Percentiles rank a stretch among this genome's conserved stretches.
These are phyloP conservation scores for Schizophyllum commune DNA, from an alignment of 1,284 basidiomycete genomes.

Conservation along the genomic window DNA sequence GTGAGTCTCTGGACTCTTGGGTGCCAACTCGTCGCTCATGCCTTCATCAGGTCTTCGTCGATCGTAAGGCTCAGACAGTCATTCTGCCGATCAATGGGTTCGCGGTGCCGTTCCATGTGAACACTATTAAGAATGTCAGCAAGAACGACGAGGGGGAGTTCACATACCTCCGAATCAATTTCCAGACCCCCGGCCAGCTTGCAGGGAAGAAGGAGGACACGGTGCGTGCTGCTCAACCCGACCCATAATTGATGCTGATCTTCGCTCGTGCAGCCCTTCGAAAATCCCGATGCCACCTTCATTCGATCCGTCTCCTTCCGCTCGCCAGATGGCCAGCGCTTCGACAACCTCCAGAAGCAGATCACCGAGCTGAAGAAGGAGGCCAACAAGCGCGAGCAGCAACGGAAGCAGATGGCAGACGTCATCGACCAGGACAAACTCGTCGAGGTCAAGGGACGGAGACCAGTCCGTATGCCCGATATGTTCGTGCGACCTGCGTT, in stretches of 20 bases:
- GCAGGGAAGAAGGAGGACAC: slow-evolving; percentile 99
- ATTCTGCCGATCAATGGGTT: slow-evolving; percentile 93
- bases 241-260: not conserved
- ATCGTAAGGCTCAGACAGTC: slow-evolving; percentile 85
- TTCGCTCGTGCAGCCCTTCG: slow-evolving; percentile 66
- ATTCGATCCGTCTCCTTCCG: slow-evolving; percentile 94
- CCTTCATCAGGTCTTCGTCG: slow-evolving; percentile 72
- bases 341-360: slow-evolving; percentile 84
- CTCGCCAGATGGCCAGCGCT: slow-evolving; percentile 83
- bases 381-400: slow-evolving; percentile 94
- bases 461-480: slow-evolving; percentile 81
- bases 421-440: slow-evolving; percentile 93
- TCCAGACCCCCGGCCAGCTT: slow-evolving; percentile 96
- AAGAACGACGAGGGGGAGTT: slow-evolving; percentile 97
- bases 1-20: slow-evolving; percentile 35
- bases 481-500: slow-evolving; percentile 92
- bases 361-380: slow-evolving; percentile 96
- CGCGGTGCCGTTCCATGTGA: slow-evolving; percentile 97
- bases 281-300: slow-evolving; percentile 95
- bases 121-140: slow-evolving; percentile 96
- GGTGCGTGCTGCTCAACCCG: slow-evolving; percentile 28
- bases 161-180: slow-evolving; percentile 94
- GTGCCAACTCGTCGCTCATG: slow-evolving; percentile 1
- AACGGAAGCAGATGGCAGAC: slow-evolving; percentile 97
- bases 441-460: slow-evolving; percentile 78